Evolutionary conservation across 2,329 filamentous ascomycete species (phyloP), one percentile per base, ranked within the genome.

Genomic region (Ophiosphaerella narmari): DNA sequence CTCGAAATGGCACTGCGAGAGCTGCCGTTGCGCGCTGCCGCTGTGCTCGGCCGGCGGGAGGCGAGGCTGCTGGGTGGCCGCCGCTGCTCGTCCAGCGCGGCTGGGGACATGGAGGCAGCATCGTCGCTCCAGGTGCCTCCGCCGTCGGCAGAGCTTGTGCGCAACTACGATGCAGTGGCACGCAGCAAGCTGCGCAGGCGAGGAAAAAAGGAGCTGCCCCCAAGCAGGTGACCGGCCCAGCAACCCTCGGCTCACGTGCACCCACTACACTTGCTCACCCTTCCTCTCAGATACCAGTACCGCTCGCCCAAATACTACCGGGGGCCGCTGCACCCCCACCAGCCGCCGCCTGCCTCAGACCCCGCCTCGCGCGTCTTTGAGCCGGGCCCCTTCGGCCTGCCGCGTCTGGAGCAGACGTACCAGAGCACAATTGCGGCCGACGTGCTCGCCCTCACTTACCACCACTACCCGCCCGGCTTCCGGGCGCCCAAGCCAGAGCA

Each of bases 221-320:
- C 77, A 11, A 81, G 80, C 78, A 82, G 82, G 82, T 84, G 71
- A 24, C 54, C 1, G n/a, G 2, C 12, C 44, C 34, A 7, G 18
- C 16, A 24, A 16, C 7, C 11, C 29, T 5, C 5, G 21, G 46
- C 52, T 40, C 61, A 38, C 43, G 16, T 39, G 24, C 42, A 38
- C 7, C 42, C n/a, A n/a, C n/a, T n/a, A n/a, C 21, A 31, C 40
- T 35, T n/a, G 34, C 29, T 11, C 9, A 36, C 34, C 2, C 13
- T 8, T 8, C 31, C 16, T 12, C 14, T 3, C 55, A 96, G 93
- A 82, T 99, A 97, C 78, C 90, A 96, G 76, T 97, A 89, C 75
- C 91, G 92, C 59, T 88, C 93, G 43, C 94, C 94, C 57, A 94
- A 93, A 78, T 99, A 92, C 82, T 87, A 96, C 75, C 90, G 93